Evolutionary conservation across 2,329 filamentous ascomycete genomes (phyloP).

Genomic region (Truncatella angustata): DNA sequence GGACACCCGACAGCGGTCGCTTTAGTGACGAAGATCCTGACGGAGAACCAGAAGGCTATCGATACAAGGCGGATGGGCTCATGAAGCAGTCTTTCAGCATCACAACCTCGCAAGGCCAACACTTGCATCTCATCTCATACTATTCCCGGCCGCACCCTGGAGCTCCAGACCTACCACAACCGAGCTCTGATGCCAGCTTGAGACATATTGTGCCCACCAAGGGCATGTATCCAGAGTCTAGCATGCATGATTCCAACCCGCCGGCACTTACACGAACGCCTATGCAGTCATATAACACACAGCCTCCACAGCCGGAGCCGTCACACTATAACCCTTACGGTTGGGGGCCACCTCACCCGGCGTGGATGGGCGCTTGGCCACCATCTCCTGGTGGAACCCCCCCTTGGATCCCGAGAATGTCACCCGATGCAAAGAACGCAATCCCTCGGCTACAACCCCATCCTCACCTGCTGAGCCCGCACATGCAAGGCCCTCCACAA

Average conservation of each 20-base stretch:
- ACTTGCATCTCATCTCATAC: slow-evolving; percentile 97
- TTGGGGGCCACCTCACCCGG: slow-evolving; percentile 35
- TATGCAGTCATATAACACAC: slow-evolving; percentile 49
- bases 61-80: slow-evolving; percentile 92
- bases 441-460: slow-evolving; percentile 15
- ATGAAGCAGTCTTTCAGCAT: slow-evolving; percentile 99
- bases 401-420: slow-evolving; percentile 29
- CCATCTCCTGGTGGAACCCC: slow-evolving; percentile 41
- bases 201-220: slow-evolving; percentile 83
- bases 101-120: slow-evolving; percentile 82
- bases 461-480: slow-evolving; percentile 12
- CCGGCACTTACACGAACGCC: slow-evolving; percentile 78
- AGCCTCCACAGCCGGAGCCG: slow-evolving; percentile 20
- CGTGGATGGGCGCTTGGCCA: slow-evolving; percentile 31
- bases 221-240: slow-evolving; percentile 97
- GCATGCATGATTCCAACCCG: slow-evolving; percentile 78
- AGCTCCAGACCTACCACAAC: slow-evolving; percentile 72
- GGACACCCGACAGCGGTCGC: slow-evolving; percentile 79
- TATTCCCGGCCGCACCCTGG: slow-evolving; percentile 79
- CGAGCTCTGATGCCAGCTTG: slow-evolving; percentile 75
- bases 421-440: slow-evolving; percentile 25
- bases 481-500: slow-evolving; percentile 15
- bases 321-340: slow-evolving; percentile 37
- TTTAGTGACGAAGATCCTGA: slow-evolving; percentile 84
- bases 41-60: slow-evolving; percentile 83